Base-by-base conservation (phyloP, 345 rosid species). In the Erysimum cheiranthoides region DNA sequence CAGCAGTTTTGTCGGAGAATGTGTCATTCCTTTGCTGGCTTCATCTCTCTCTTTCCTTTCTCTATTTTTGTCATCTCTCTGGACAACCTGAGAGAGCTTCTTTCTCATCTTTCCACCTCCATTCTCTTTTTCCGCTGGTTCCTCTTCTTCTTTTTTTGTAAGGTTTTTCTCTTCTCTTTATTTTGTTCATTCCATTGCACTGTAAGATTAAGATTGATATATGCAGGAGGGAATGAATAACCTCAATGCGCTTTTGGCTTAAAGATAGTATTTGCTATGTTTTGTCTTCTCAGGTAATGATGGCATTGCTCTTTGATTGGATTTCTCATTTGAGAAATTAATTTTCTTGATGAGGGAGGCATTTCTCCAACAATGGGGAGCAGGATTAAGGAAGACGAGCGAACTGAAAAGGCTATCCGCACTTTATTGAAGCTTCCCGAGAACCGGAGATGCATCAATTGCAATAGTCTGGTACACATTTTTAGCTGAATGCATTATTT, bases 391-490 rank as follows among this genome's bases (percentile, higher is more conserved):
- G 97, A 90, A 71, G 93, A 87, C 5, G 93, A 92, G 18, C 86
- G 82, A 66, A 75, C 82, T 16, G 99, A 90, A 73, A 85, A 76
- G 85, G 82, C 83, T 40, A 81, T 95, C 59, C 91, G 97, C 0
- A 81, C 82, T 71, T 89, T 95, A 73, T 69, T 87, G 76, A 92
- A 86, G 67, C 93, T 86, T 67, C 86, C 96, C 0, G 93, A 87
- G 83, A 95, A 95, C 73, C 82, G 89, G 21, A 82, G 90, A 63
- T 95, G 97, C 71, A 87, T 95, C 80, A 95, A 88, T 62, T 95
- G 99, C 89, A 87, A 87, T 32, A 79, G 81, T 56, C 72, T 95
- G 93, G 99, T 92, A 86, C 42, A 51, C 2, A 9, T 61, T 74
- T 61, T 28, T 27, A 13, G 40, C 38, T 25, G 9, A 18, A 34